Conservation (phyloP, 2,329 filamentous ascomycete genomes). For the Colletotrichum graminicola region DNA sequence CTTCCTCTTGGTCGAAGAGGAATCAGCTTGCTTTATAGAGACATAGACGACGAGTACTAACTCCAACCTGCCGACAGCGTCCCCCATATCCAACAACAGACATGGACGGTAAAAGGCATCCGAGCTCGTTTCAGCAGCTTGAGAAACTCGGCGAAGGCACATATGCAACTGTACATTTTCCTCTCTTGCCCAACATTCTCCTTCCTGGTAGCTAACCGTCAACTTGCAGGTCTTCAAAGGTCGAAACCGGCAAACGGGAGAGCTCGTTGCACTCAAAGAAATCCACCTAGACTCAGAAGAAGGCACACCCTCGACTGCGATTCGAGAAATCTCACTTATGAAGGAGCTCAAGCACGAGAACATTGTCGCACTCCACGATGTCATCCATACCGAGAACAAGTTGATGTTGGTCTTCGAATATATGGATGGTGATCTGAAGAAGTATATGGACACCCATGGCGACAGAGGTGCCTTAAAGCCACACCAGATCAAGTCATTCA, state of each 20-base stretch:
- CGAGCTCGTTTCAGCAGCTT: conserved; percentile 98
- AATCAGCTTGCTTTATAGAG: neutral
- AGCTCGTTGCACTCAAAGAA: conserved; percentile 96
- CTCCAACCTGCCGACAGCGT: neutral
- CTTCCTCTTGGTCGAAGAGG: neutral
- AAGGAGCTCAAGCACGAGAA: conserved; percentile 99
- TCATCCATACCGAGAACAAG: conserved; percentile 99
- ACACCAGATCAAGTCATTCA: conserved; percentile 96
- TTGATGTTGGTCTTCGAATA: conserved; percentile 99
- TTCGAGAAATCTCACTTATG: conserved; percentile 98
- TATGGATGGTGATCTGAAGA: conserved; percentile 98
- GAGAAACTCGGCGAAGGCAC: conserved; percentile 99
- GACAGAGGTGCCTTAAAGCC: conserved; percentile 91
- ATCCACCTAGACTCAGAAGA: conserved; percentile 99
- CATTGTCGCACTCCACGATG: conserved; percentile 96
- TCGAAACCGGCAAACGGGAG: conserved; percentile 94
- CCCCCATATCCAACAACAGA: conserved; percentile 6
- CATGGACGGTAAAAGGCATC: conserved; percentile 94
- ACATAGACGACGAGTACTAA: neutral
- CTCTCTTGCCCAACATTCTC: neutral
- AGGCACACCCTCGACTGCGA: conserved; percentile 95
- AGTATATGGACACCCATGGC: conserved; percentile 96
- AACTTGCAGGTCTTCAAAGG: conserved; percentile 92
- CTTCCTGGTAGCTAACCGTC: neutral
- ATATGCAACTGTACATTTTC: conserved; percentile 86